These are phyloP conservation scores for Ambrosiella cleistominuta DNA, from an alignment of 2,329 filamentous ascomycete genomes.

Conservation along the genomic window DNA sequence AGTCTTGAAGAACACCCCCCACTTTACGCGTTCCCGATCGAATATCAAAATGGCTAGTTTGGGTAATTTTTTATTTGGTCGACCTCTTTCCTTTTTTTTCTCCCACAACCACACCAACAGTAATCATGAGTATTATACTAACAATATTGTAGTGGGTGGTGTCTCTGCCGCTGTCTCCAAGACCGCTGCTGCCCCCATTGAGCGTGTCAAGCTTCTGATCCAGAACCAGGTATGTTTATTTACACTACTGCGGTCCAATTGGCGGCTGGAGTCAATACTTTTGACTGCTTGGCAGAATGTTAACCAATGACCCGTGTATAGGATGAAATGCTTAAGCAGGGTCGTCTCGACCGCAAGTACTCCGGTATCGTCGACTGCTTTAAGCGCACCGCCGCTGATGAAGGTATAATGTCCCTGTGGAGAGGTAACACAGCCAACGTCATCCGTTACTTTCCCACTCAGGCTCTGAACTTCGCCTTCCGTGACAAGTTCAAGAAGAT, in stretches of 20 bases:
- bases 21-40: background rate
- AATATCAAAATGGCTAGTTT: no score
- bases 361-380: slow-evolving; percentile 90
- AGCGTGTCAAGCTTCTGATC: slow-evolving; percentile 99
- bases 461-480: slow-evolving; percentile 99
- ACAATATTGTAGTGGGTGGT: slow-evolving; percentile 70
- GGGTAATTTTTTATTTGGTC: no score
- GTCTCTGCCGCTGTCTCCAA: slow-evolving; percentile 99
- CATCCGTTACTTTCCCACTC: slow-evolving; percentile 99
- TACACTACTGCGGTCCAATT: background rate
- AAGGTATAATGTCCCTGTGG: slow-evolving; percentile 94
- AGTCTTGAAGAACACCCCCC: background rate
- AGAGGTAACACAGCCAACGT: slow-evolving; percentile 99
- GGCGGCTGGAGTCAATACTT: slow-evolving; percentile 6
- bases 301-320: slow-evolving; percentile 23
- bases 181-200: slow-evolving; percentile 98
- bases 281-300: slow-evolving; percentile 18
- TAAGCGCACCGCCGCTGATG: slow-evolving; percentile 69
- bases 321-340: slow-evolving; percentile 99
- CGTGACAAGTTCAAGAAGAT: slow-evolving; percentile 99
- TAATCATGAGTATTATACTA: slow-evolving; percentile 14
- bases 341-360: slow-evolving; percentile 97
- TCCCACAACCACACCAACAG: background rate
- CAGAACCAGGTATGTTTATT: slow-evolving; percentile 84
- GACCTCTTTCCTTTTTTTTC: no score